Evolutionary conservation across 2,329 filamentous ascomycete species (phyloP).

Genomic region (Monilinia laxa): DNA sequence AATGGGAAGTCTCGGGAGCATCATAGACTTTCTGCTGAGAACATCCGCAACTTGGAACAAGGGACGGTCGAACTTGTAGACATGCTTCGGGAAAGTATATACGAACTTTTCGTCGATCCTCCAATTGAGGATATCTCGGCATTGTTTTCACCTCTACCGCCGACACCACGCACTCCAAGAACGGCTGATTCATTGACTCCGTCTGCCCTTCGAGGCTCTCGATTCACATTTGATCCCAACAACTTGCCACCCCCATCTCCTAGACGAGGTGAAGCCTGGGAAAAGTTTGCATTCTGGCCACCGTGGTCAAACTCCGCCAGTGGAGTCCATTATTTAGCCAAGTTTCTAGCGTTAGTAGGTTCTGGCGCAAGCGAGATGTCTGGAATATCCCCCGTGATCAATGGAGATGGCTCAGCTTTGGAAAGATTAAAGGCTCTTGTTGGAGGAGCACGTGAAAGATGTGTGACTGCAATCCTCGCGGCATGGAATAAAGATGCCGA

Average conservation of each 20-base stretch:
- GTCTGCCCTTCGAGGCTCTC: constrained; percentile 63
- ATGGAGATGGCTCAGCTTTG: constrained; percentile 54
- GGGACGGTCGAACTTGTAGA: constrained; percentile 80
- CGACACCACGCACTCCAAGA: constrained; percentile 66
- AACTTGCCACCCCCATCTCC: constrained; percentile 76
- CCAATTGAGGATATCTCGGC: constrained; percentile 89
- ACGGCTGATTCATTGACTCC: constrained; percentile 51
- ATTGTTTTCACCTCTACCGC: constrained; percentile 77
- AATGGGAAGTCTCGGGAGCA: constrained; percentile 79
- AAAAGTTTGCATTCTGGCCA: constrained; percentile 94
- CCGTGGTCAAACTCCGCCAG: constrained; percentile 89
- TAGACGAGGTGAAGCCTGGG: constrained; percentile 80
- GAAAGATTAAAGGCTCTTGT: constrained; percentile 78
- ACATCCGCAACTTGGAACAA: constrained; percentile 69
- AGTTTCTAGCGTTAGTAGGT: constrained; percentile 79
- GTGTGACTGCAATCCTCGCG: constrained; percentile 78
- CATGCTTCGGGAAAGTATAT: constrained; percentile 75
- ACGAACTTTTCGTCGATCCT: constrained; percentile 79
- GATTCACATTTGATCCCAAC: constrained; percentile 76
- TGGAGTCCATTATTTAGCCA: constrained; percentile 85
- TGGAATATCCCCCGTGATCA: constrained; percentile 64
- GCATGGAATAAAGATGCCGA: constrained; percentile 94
- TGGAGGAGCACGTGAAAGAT: constrained; percentile 76
- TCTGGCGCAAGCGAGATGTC: constrained; percentile 85
- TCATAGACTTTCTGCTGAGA: constrained; percentile 73